Base-by-base conservation (phyloP, 208 protist species). In the Trypanosoma theileri region DNA sequence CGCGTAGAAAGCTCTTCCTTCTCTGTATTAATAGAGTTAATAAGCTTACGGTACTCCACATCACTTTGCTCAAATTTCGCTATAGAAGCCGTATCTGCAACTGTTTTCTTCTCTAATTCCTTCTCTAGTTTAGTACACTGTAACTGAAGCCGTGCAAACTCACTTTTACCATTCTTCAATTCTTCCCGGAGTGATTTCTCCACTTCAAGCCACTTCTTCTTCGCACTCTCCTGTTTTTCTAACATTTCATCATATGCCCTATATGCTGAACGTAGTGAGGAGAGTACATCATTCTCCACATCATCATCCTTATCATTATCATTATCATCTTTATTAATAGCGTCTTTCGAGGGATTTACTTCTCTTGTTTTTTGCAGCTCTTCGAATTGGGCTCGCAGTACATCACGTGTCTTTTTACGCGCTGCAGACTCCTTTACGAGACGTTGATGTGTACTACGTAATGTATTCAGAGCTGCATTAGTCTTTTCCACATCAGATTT, bases 401-500 rank as follows among this genome's bases (percentile, higher is more conserved):
- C 10, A 58, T 14, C 42, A 12, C n/a, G 10, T 24, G 31, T 4
- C 19, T 64, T 41, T 13, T 64, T 4, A 54, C 12, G 21, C n/a
- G 8, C 28, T 4, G 7, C 59, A 40, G 6, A 53, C 21, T 64
- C 26, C n/a, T 53, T 0, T 7, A 44, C 19, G 26, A 69, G 42
- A 12, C 21, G 2, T 40, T 66, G 9, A 51, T 60, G 45, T 17
- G 40, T 48, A n/a, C 0, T 40, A 17, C 31, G 42, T 24, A 64
- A 35, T 31, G 42, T 31, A 0, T 63, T 57, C 28, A 71, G 45
- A 3, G 55, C 55, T 8, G 26, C 42, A 28, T 50, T 51, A 17
- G 52, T 28, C 3, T 66, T 51, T 31, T 73, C 59, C 31, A 73
- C 22, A 26, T 57, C 45, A n/a, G 24, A 13, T 24, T 59, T 66